Percentiles rank a stretch among this genome's conserved stretches.
Conservation (phyloP, 2,329 filamentous ascomycete species). For the Hypoxylon sp. region DNA sequence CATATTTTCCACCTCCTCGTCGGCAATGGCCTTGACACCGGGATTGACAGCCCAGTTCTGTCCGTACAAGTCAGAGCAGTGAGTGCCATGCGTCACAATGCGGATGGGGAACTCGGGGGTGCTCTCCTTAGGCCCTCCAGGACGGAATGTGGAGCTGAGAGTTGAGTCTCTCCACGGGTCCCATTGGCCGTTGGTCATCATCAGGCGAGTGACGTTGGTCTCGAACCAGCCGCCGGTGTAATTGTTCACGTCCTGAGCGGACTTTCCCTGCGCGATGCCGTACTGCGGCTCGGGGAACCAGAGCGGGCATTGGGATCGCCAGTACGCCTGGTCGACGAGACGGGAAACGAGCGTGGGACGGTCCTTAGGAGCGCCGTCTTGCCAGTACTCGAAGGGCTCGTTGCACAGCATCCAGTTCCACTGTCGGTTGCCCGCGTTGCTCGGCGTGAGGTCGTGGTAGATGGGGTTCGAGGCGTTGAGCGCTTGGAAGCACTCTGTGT, state of each 20-base stretch:
- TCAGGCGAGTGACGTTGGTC: conserved; percentile 54
- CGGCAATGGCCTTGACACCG: conserved; percentile 61
- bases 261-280: conserved; percentile 51
- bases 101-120: conserved; percentile 50
- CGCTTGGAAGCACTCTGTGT: conserved; percentile 60
- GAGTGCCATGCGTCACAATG: conserved; percentile 52
- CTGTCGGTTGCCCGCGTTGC: conserved; percentile 61
- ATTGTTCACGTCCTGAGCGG: conserved; percentile 51
- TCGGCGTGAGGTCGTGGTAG: conserved; percentile 52
- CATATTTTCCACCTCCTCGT: conserved; percentile 64
- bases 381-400: conserved; percentile 57
- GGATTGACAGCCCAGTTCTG: conserved; percentile 64
- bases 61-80: conserved; percentile 56
- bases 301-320: conserved; percentile 59
- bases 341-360: conserved; percentile 57
- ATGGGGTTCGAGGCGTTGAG: conserved; percentile 59
- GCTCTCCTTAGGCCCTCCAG: conserved; percentile 54
- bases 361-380: conserved; percentile 59
- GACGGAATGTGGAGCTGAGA: conserved; percentile 53
- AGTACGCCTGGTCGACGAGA: conserved; percentile 52
- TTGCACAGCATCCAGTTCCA: conserved; percentile 70
- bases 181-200: conserved; percentile 56
- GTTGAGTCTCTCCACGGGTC: conserved; percentile 58
- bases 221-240: conserved; percentile 58
- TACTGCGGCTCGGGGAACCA: conserved; percentile 58